Percentiles rank a stretch among this genome's conserved stretches.
Conservation (phyloP, 1,139 yeast genomes). For the Tardiomyces digboiensis region DNA sequence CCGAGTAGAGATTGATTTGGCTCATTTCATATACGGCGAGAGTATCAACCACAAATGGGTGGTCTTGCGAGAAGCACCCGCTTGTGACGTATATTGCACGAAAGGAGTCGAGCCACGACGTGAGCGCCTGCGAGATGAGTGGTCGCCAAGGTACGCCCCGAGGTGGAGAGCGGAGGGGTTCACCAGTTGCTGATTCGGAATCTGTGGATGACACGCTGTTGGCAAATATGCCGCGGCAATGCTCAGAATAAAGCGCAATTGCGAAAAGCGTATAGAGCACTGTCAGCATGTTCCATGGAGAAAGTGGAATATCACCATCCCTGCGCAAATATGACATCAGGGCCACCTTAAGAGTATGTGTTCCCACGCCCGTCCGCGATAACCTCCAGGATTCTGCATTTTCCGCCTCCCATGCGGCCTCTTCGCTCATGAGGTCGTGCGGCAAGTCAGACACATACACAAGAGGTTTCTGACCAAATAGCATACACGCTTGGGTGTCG, state of each 20-base stretch:
- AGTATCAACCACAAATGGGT: conserved; percentile 18
- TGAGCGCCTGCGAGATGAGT: conserved; percentile 15
- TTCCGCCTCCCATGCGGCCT: conserved; percentile 18
- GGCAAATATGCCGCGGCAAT: conserved; percentile 12
- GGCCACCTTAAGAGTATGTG: conserved; percentile 13
- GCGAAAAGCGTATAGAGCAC: conserved; percentile 18
- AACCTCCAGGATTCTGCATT: conserved; percentile 13
- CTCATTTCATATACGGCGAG: conserved; percentile 18
- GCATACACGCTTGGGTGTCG: conserved; percentile 17
- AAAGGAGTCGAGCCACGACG: conserved; percentile 17
- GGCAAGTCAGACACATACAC: conserved; percentile 18
- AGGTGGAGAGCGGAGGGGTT: not conserved
- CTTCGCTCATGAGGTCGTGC: conserved; percentile 16
- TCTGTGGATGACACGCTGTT: no score
- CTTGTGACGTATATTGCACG: conserved; percentile 13
- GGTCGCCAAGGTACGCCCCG: conserved; percentile 10
- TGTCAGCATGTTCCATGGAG: conserved; percentile 22
- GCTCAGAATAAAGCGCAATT: conserved; percentile 16
- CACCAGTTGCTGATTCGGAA: conserved; percentile 4
- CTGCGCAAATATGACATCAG: conserved; percentile 13
- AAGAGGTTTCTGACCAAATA: conserved; percentile 19
- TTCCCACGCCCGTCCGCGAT: conserved; percentile 11
- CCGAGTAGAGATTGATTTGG: conserved; percentile 10
- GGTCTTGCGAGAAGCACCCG: conserved; percentile 15
- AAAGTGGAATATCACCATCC: conserved; percentile 10